Conservation (phyloP, 1,284 basidiomycete species). For the Peniophora sp. region DNA sequence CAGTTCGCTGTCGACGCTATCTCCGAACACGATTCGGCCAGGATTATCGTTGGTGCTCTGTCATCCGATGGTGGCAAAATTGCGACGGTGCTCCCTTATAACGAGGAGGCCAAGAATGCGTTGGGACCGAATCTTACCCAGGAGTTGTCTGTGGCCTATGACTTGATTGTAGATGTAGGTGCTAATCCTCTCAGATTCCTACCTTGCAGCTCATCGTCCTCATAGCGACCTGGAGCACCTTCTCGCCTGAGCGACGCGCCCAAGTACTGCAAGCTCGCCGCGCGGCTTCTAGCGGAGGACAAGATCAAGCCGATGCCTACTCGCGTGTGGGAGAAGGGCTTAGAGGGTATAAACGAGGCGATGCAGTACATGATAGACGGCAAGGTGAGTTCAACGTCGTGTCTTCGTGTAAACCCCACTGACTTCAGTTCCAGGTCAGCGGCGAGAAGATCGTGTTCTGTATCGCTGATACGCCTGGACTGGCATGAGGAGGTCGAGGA, state of each 20-base stretch:
- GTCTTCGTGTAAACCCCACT: background rate
- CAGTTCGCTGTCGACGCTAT: conserved; percentile 17
- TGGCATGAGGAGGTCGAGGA: too few relatives aligned
- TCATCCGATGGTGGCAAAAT: background rate
- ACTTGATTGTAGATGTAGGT: conserved; percentile 4
- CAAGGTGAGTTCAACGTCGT: conserved; percentile 1
- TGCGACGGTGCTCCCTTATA: conserved; percentile 2
- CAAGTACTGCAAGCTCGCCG: conserved; percentile 7
- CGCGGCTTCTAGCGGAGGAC: conserved; percentile 11
- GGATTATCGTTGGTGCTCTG: background rate
- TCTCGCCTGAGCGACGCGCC: background rate
- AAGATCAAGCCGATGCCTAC: conserved; percentile 14
- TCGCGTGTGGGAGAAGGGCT: conserved; percentile 10
- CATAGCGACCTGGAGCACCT: too few relatives aligned
- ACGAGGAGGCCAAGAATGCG: background rate
- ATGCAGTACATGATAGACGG: conserved; percentile 7
- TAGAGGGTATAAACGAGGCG: conserved; percentile 9
- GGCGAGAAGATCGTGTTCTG: conserved; percentile 7
- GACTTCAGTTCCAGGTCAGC: conserved; percentile 1
- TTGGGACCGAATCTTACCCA: background rate
- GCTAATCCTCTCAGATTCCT: background rate
- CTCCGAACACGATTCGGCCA: background rate
- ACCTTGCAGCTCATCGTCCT: too few relatives aligned
- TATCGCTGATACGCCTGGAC: conserved; percentile 5
- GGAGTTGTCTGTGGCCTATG: background rate